These are phyloP conservation scores for Coemansia sp. DNA, from an alignment of 192 early-diverging fungal genomes.

Conservation along the genomic window DNA sequence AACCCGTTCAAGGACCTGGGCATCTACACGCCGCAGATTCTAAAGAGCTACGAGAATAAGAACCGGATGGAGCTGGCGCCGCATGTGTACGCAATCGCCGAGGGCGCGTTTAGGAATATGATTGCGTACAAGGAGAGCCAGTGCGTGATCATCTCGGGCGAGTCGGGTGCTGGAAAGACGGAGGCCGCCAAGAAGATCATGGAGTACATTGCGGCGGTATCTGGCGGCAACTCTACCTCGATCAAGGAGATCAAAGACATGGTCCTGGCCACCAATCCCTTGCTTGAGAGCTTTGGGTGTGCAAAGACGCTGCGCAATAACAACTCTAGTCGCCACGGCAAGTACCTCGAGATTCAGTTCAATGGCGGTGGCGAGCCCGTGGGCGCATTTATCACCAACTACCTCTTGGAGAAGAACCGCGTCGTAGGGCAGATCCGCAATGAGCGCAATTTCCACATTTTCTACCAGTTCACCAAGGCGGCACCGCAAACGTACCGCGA, in stretches of 20 bases:
- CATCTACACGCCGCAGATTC: slow-evolving; percentile 91
- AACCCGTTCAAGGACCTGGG: slow-evolving; percentile 97
- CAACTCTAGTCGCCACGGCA: slow-evolving; percentile 98
- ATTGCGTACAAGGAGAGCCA: slow-evolving; percentile 98
- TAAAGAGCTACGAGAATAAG: slow-evolving; percentile 85
- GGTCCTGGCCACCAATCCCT: slow-evolving; percentile 98
- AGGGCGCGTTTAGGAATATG: slow-evolving; percentile 91
- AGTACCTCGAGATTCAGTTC: slow-evolving; percentile 99
- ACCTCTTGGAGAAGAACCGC: slow-evolving; percentile 95
- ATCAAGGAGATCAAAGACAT: slow-evolving; percentile 98
- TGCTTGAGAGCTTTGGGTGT: slow-evolving; percentile 98
- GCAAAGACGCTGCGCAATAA: slow-evolving; percentile 99
- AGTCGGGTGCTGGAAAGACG: slow-evolving; percentile 93
- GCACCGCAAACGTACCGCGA: slow-evolving; percentile 73
- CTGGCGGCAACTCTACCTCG: slow-evolving; percentile 68
- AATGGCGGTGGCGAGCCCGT: slow-evolving; percentile 89
- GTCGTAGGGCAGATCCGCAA: slow-evolving; percentile 93
- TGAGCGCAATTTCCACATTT: slow-evolving; percentile 99
- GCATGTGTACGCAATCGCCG: slow-evolving; percentile 98
- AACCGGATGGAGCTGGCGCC: slow-evolving; percentile 89
- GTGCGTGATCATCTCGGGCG: slow-evolving; percentile 98
- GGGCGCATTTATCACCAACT: slow-evolving; percentile 98
- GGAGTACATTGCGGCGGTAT: slow-evolving; percentile 99
- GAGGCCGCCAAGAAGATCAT: slow-evolving; percentile 93
- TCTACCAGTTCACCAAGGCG: slow-evolving; percentile 90